Evolutionary conservation across 257 asterid genomes (phyloP), one percentile per base, ranked within the genome.

Genomic region (Solanum tarijense): DNA sequence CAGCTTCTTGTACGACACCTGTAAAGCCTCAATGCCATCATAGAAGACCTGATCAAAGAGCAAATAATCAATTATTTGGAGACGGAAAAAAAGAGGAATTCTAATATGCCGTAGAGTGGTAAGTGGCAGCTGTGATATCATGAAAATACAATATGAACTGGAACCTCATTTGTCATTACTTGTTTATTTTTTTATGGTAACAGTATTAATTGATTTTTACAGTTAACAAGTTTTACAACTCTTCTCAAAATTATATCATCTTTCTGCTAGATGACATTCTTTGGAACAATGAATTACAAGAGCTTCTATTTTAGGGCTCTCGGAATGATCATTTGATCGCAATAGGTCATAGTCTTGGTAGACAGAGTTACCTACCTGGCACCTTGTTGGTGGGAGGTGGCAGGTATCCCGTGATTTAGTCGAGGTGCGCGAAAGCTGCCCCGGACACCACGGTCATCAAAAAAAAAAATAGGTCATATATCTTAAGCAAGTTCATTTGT

Each of bases 1-100:
- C 92, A 92, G 89, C 88, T 92, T 92, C 91, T 65, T 92, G 87
- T 90, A 88, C n/a, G 94, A 92, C 25, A 90, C 73, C 84, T 89
- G 88, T 84, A 92, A 86, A 34, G 94, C 93, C 60, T 90, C 92
- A 85, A 92, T 69, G 13, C 87, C 91, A 88, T 92, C 93, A 73
- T 86, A 75, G 84, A 92, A 89, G 25, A 92, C 91, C 94, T 92
- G 87, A 18, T 71, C 87, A 88, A 86, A 60, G 60, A 41, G 52
- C 18, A 62, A 83, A 52, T n/a, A 84, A 66, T 69, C 78, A 43
- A 43, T 71, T 58, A 43, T 38, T 34, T 55, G 88, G 87, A 82
- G 71, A 38, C 31, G 72, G 72, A 48, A 74, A 32, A 43, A 62
- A 76, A 69, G 29, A 86, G 31, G 27, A 85, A 14, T 20, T 41